These are phyloP conservation scores for Fusarium oxysporum DNA, from an alignment of 2,329 filamentous ascomycete species.

Conservation along the genomic window DNA sequence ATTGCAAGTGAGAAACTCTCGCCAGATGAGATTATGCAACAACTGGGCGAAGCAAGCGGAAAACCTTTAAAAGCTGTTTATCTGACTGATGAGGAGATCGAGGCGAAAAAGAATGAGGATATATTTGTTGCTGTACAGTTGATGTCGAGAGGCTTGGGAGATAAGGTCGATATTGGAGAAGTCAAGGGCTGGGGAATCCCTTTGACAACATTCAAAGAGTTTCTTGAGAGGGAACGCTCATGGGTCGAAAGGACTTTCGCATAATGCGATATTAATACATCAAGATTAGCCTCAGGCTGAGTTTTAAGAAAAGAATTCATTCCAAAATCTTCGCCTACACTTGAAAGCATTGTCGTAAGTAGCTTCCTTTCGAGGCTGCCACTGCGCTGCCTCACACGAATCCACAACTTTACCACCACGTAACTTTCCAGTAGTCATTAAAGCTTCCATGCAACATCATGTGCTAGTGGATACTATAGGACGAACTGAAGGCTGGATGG, in stretches of 20 bases:
- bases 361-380: not conserved
- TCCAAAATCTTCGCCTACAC: not conserved
- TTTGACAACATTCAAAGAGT: not conserved
- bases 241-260: not conserved
- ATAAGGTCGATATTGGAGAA: not conserved
- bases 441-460: not conserved
- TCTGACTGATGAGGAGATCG: not conserved
- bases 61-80: not conserved
- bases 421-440: not conserved
- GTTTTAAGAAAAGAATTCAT: not conserved
- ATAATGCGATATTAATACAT: not conserved
- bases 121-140: conserved; percentile 1
- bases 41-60: not conserved
- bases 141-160: not conserved
- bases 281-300: too few relatives aligned
- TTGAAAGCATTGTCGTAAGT: not conserved
- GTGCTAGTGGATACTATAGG: not conserved
- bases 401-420: not conserved
- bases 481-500: too few relatives aligned
- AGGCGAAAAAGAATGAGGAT: not conserved
- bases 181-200: not conserved
- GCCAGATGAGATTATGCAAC: not conserved
- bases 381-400: not conserved
- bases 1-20: conserved; percentile 7
- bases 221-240: not conserved